Percentiles rank a stretch among this genome's conserved stretches.
Conservation (phyloP, 1,284 basidiomycete species). For the Ganoderma leucocontextum region DNA sequence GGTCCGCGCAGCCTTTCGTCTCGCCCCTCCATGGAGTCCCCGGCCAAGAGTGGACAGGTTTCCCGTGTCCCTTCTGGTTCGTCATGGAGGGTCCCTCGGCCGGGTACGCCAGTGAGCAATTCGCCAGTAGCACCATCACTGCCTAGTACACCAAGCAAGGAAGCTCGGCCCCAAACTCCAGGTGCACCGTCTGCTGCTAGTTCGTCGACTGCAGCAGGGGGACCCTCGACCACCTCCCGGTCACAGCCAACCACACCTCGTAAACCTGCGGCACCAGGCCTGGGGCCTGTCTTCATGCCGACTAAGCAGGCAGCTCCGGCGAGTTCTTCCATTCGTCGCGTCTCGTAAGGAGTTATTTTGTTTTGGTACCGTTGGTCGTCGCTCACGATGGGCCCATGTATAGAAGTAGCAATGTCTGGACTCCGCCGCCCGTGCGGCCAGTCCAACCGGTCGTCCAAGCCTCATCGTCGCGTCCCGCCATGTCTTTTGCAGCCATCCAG, state of each 20-base stretch:
- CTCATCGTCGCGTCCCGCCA: conserved; percentile 44
- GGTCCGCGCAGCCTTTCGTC: conserved; percentile 21
- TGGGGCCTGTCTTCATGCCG: conserved; percentile 71
- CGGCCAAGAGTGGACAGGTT: conserved; percentile 5
- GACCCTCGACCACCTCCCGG: conserved; percentile 1
- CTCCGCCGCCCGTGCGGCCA: conserved; percentile 56
- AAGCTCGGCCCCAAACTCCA: conserved; percentile 8
- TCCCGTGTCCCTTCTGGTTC: conserved; percentile 25
- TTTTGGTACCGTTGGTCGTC: neutral
- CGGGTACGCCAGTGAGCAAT: conserved; percentile 14
- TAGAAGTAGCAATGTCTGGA: conserved; percentile 64
- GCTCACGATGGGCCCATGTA: neutral
- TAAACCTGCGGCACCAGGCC: conserved; percentile 41
- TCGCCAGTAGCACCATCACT: conserved; percentile 17
- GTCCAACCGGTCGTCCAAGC: conserved; percentile 48
- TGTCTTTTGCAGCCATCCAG: conserved; percentile 88
- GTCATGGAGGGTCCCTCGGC: conserved; percentile 32
- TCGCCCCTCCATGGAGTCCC: conserved; percentile 16
- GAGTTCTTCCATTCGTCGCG: conserved; percentile 47
- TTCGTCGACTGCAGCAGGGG: neutral
- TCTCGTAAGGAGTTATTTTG: conserved; percentile 52
- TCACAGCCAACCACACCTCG: conserved; percentile 31
- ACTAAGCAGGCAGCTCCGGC: conserved; percentile 50
- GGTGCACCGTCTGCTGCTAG: neutral
- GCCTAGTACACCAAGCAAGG: conserved; percentile 7